Evolutionary conservation across 148 eudicot species (phyloP).

Genomic region (Hydrangea macrophylla): DNA sequence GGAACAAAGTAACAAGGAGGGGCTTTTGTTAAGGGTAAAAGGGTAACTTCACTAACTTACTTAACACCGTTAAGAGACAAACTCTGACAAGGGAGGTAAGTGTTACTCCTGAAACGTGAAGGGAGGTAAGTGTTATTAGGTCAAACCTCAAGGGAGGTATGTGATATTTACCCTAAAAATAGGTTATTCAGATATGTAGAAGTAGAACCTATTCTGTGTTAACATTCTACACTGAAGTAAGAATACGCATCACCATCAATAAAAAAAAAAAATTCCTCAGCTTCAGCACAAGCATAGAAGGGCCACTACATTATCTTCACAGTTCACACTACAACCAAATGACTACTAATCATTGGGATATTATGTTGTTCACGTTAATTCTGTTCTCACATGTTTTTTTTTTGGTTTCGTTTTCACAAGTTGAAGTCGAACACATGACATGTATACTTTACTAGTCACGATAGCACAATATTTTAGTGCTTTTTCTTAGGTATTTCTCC

Average conservation of each 20-base stretch:
- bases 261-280: not conserved
- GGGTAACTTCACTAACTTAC: too few species aligned
- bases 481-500: not conserved
- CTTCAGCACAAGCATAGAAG: not conserved
- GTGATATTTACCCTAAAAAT: too few species aligned
- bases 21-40: too few species aligned
- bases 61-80: too few species aligned
- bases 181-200: too few species aligned
- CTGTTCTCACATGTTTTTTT: not conserved
- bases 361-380: not conserved
- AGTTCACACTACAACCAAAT: not conserved
- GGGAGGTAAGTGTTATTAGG: too few species aligned
- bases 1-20: too few species aligned
- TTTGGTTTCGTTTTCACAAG: not conserved
- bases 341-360: not conserved
- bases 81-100: too few species aligned
- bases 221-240: not conserved
- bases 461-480: not conserved
- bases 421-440: not conserved
- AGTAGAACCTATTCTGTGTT: not conserved
- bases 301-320: not conserved
- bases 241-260: not conserved
- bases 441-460: not conserved
- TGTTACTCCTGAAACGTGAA: too few species aligned
- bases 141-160: too few species aligned